Conservation (phyloP, 495 filamentous ascomycete species). For the Aspergillus cristatus region DNA sequence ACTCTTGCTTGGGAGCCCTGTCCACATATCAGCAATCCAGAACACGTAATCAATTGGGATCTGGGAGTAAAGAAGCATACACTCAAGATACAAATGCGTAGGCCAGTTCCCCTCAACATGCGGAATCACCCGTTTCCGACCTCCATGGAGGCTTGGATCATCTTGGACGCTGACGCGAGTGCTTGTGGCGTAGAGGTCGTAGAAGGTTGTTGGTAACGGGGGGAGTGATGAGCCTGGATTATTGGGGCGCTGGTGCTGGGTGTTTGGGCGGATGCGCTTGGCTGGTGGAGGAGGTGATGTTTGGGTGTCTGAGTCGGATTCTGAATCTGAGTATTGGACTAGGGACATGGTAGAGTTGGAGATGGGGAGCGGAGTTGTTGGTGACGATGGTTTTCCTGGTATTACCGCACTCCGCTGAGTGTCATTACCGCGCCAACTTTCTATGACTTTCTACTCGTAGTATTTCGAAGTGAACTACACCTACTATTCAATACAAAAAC, state of each 20-base stretch:
- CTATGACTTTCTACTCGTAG: no score
- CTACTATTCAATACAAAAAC: no score
- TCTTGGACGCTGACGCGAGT: slow-evolving; percentile 66
- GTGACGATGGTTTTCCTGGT: neutral
- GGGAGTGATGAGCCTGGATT: slow-evolving; percentile 44
- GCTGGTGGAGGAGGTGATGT: slow-evolving; percentile 13
- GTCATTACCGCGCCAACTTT: neutral
- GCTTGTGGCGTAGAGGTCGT: slow-evolving; percentile 77
- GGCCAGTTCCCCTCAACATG: slow-evolving; percentile 91
- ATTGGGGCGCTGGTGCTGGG: slow-evolving; percentile 14
- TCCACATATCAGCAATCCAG: no score
- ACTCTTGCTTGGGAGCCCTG: slow-evolving; percentile 60
- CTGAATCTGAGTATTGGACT: slow-evolving; percentile 70
- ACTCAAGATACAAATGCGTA: slow-evolving; percentile 87
- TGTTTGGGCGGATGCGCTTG: slow-evolving; percentile 15
- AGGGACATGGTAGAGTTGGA: slow-evolving; percentile 40
- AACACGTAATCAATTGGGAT: slow-evolving; percentile 21
- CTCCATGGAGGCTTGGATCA: slow-evolving; percentile 76
- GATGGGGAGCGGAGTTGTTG: neutral
- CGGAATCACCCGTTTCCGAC: slow-evolving; percentile 68
- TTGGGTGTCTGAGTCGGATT: slow-evolving; percentile 37
- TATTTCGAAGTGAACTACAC: no score
- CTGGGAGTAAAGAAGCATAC: slow-evolving; percentile 40
- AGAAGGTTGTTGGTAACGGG: slow-evolving; percentile 73
- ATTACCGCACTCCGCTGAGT: neutral